A percentile compares a stretch with the other conserved stretches of the same genome.
phyloP scores from a whole-genome alignment of 305 asterid genomes.

The Striga hermonthica region DNA sequence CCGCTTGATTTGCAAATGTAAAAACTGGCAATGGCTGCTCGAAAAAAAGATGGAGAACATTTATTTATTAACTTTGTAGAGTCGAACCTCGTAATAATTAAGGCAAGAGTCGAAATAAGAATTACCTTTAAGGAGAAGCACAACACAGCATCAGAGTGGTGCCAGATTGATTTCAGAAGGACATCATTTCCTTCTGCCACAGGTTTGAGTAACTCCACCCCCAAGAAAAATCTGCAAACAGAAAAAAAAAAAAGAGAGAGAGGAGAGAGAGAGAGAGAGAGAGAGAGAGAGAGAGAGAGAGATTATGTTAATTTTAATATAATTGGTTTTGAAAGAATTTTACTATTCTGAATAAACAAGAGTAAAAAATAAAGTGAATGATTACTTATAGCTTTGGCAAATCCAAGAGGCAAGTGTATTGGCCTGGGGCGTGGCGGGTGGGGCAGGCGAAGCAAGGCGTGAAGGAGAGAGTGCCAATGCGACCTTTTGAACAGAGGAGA shows the following conservation, averaged over 20 bases:
- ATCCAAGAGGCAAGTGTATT: slow-evolving; percentile 85
- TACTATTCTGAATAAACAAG: not conserved
- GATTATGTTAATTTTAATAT: no score
- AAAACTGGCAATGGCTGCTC: slow-evolving; percentile 83
- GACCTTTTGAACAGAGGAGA: slow-evolving; percentile 94
- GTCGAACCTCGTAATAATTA: not conserved
- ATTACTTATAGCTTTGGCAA: slow-evolving; percentile 86
- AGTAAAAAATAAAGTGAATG: not conserved
- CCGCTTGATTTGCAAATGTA: slow-evolving; percentile 90
- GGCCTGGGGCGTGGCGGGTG: slow-evolving; percentile 83
- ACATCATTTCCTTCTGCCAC: slow-evolving; percentile 59
- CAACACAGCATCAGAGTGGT: slow-evolving; percentile 80
- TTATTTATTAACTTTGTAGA: not conserved
- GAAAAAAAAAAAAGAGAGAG: no score
- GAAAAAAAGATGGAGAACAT: not conserved
- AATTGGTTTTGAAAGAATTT: not conserved
- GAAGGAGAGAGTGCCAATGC: slow-evolving; percentile 90
- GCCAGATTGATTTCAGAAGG: slow-evolving; percentile 79
- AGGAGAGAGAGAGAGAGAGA: no score
- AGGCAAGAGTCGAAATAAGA: not conserved
- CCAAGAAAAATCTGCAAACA: slow-evolving; percentile 66
- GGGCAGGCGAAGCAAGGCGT: slow-evolving; percentile 46
- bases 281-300: no score
- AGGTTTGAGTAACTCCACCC: slow-evolving; percentile 76
- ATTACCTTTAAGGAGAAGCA: slow-evolving; percentile 91